Evolutionary conservation across 768 basidiomycete species (phyloP), one percentile per base, ranked within the genome.

Genomic region (Calvatia gigantea): DNA sequence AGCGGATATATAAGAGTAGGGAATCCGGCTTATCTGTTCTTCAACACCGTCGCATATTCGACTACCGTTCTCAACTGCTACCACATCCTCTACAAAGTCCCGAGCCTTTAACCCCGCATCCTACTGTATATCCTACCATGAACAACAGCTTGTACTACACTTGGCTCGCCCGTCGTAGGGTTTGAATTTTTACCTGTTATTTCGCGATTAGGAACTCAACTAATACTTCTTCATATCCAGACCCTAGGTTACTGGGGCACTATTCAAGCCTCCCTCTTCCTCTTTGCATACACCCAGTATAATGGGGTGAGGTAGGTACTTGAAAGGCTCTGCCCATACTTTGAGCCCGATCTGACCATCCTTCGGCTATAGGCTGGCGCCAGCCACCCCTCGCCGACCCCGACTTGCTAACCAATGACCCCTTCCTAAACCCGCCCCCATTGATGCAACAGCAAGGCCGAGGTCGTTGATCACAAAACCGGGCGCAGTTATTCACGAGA

Each of bases 181-280:
- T 68, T 15, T n/a, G 64, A n/a, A n/a, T n/a, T 46, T 14, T 12
- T 15, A 46, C 37, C 21, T 48, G 12, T 1, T 21, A 3, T 28
- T 28, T 32, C 52, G 9, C 23, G 42, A 5, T 15, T 6, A 15
- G 21, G 9, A 32, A 28, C 14, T 32, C 11, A 25, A 12, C 32
- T 45, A 39, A 23, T 23, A 32, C 19, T 23, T 29, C 6, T n/a
- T 14, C 27, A 43, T 12, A 17, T 47, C 47, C 54, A 74, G 74
- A 70, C 68, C 32, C 62, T 75, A 48, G 58, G 68, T 21, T 48
- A 74, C 35, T 74, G 72, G 72, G 63, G 64, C 32, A 56, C 64
- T 25, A 60, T 73, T 39, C 69, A 75, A 62, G 65, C 73, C 12
- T 38, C 64, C 3, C 56, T 74, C 12, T 61, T 66, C 19, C 64